A percentile compares a stretch with the other conserved stretches of the same genome.
Evolutionary conservation across 2,329 filamentous ascomycete species (phyloP).

Genomic region (Stachybotrys chlorohalonatus): DNA sequence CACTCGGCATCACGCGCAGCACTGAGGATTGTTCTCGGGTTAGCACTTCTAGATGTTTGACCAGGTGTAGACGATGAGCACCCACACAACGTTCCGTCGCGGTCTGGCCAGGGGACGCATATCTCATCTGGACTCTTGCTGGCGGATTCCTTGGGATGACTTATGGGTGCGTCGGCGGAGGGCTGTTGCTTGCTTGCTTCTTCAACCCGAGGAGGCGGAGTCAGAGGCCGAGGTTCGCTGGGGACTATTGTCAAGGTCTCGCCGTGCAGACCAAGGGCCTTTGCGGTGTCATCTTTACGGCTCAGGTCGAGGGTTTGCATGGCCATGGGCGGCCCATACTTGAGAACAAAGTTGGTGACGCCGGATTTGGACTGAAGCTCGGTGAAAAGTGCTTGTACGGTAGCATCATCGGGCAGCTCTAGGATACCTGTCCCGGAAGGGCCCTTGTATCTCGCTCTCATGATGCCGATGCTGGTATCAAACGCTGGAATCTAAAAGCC

Average conservation of each 20-base stretch:
- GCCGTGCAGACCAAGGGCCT: slow-evolving; percentile 36
- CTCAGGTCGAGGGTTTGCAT: slow-evolving; percentile 59
- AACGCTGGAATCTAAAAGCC: neutral
- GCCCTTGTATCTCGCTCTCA: slow-evolving; percentile 68
- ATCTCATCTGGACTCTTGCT: slow-evolving; percentile 18
- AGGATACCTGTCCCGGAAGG: slow-evolving; percentile 65
- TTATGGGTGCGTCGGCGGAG: neutral
- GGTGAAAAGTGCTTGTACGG: slow-evolving; percentile 50
- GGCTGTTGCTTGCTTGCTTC: neutral
- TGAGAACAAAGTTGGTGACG: slow-evolving; percentile 61
- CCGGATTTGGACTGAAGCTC: slow-evolving; percentile 56
- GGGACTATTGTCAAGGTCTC: slow-evolving; percentile 43
- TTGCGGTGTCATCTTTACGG: slow-evolving; percentile 36
- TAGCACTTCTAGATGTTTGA: neutral
- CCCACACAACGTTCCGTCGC: slow-evolving; percentile 41
- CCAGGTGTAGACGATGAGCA: neutral
- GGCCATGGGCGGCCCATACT: slow-evolving; percentile 66
- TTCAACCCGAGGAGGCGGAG: neutral
- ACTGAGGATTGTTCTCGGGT: slow-evolving; percentile 35
- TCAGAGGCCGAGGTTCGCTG: slow-evolving; percentile 16
- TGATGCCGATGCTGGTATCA: slow-evolving; percentile 19
- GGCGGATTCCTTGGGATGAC: slow-evolving; percentile 1
- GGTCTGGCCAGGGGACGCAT: slow-evolving; percentile 38
- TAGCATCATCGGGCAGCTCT: slow-evolving; percentile 58
- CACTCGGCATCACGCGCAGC: slow-evolving; percentile 90